Evolutionary conservation across 148 eudicot genomes (phyloP).

Genomic region (Chenopodium quinoa): DNA sequence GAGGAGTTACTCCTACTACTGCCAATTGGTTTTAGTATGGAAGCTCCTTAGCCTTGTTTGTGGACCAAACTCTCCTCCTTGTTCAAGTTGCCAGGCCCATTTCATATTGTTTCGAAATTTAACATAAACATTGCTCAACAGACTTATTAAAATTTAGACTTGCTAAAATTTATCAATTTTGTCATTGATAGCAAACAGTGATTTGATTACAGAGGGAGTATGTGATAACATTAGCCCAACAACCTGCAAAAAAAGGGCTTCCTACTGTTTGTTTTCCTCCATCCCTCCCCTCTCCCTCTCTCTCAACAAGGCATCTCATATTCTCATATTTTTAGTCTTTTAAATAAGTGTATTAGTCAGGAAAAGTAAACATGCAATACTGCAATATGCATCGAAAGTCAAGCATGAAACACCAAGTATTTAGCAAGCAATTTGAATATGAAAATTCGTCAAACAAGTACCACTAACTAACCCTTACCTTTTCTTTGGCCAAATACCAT

Average conservation of each 20-base stretch:
- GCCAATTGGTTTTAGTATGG: too few species aligned
- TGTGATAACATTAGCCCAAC: background rate
- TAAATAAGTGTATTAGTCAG: background rate
- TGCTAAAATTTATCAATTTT: background rate
- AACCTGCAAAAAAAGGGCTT: background rate
- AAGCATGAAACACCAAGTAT: background rate
- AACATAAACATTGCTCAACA: too few species aligned
- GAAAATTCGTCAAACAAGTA: background rate
- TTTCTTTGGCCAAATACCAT: conserved; percentile 83
- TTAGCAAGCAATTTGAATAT: background rate
- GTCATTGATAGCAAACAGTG: background rate
- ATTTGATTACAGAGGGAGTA: background rate
- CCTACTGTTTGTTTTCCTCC: background rate
- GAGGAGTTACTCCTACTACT: too few species aligned
- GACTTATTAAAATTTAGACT: background rate
- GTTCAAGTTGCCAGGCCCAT: too few species aligned
- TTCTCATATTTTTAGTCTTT: background rate
- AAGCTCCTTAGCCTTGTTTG: too few species aligned
- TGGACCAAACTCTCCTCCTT: too few species aligned
- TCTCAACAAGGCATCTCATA: background rate
- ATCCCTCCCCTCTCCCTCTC: background rate
- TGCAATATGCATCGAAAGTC: background rate
- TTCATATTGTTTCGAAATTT: too few species aligned
- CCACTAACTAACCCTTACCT: conserved; percentile 39
- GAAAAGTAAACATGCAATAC: background rate